Percentiles rank a stretch among this genome's conserved stretches.
Conservation (phyloP, 257 asterid genomes). For the Craterostigma plantagineum region DNA sequence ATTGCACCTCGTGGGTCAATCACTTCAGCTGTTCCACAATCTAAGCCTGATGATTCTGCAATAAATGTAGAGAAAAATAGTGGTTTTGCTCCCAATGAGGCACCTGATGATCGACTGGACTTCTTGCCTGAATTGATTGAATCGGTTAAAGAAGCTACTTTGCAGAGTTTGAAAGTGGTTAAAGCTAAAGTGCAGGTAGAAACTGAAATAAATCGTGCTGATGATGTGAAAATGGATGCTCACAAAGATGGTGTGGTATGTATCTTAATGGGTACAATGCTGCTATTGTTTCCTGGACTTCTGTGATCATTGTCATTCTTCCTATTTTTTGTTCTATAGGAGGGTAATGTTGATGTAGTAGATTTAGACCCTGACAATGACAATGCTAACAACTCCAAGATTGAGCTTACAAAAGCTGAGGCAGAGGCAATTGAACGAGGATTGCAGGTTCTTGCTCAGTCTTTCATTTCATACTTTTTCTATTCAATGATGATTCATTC, state of each 20-base stretch:
- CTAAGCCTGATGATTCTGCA: slow-evolving; percentile 18
- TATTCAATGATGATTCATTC: too few relatives aligned
- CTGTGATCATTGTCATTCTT: slow-evolving; percentile 5
- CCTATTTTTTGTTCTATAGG: slow-evolving; percentile 21
- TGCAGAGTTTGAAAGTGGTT: slow-evolving; percentile 39
- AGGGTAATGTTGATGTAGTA: slow-evolving; percentile 41
- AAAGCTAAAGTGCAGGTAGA: slow-evolving; percentile 35
- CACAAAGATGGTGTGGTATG: slow-evolving; percentile 41
- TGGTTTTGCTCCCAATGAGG: too few relatives aligned
- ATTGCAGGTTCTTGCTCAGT: slow-evolving; percentile 53
- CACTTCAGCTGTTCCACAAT: slow-evolving; percentile 6
- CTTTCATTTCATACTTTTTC: too few relatives aligned
- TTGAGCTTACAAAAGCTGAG: slow-evolving; percentile 89
- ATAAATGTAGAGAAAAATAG: too few relatives aligned
- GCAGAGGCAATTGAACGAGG: slow-evolving; percentile 86
- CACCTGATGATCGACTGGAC: slow-evolving; percentile 29
- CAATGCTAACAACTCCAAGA: slow-evolving; percentile 37
- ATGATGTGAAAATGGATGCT: slow-evolving; percentile 21
- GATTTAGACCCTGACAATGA: slow-evolving; percentile 51
- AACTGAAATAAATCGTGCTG: slow-evolving; percentile 13
- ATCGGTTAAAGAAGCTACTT: slow-evolving; percentile 42
- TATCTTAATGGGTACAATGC: slow-evolving; percentile 10
- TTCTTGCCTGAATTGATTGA: slow-evolving; percentile 61
- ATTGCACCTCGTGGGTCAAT: slow-evolving; percentile 13
- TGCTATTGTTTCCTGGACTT: neutral